Base-by-base conservation (phyloP, 208 protist genomes). In the Leishmania turanica region DNA sequence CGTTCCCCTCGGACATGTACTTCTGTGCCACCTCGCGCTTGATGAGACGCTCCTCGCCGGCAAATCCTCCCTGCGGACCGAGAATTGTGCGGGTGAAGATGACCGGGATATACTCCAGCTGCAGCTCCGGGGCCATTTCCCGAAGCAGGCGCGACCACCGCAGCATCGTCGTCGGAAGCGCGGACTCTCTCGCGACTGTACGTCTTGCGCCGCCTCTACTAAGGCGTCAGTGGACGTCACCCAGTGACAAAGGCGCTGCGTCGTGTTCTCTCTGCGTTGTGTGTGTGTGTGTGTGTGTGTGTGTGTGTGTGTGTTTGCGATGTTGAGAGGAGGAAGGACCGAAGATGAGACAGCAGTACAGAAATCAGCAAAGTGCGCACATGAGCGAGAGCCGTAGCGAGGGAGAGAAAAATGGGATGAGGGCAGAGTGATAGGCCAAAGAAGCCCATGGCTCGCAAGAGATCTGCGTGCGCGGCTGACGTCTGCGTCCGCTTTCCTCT, bases 31-130 rank as follows among this genome's bases (percentile, higher is more conserved):
- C 80, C 75, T 97, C 95, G 40, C 92, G 92, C 87, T 98, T 97
- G 47, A 98, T 89, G n/a, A 98, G 90, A 6, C 95, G 93, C 86
- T 98, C 93, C 88, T 98, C 93, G 4, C 93, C 95, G 37, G 95
- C 92, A 77, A 98, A 98, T 31, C 95, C 95, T 53, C 95, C 95
- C 47, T 97, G 82, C 4, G 95, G 95, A 47, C 95, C 95, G 17
- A 98, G 89, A 83, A 97, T 95, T 7, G 93, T 96, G 34, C 93
- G 88, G 5, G 92, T 96, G 77, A 98, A 98, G 60, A 98, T 86
- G 42, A 97, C n/a, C 3, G 95, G 93, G 27, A 97, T 78, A 79
- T 96, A 95, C 86, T 97, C 93, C 45, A 98, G 86, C 87, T 98
- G 92, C 81, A 97, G 87, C 86, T 98, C 93, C 45, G 95, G 93